phyloP scores from a whole-genome alignment of 2,329 filamentous ascomycete genomes.

The Chaetomiaceae sp. region DNA sequence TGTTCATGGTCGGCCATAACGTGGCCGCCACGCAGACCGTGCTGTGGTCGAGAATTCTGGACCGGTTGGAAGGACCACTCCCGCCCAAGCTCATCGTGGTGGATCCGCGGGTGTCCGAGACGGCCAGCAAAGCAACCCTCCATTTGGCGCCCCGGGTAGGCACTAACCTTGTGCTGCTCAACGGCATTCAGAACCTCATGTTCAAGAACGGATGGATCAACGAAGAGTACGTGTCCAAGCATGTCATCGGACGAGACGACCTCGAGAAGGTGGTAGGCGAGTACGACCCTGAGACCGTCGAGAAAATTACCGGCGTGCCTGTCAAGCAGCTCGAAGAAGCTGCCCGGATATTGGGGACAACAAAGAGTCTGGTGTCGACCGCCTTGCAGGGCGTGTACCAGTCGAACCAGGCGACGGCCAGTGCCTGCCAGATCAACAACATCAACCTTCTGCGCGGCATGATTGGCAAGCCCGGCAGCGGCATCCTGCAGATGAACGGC shows the following conservation, averaged over 20 bases:
- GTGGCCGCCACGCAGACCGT: constrained; percentile 33
- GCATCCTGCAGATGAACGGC: constrained; percentile 35
- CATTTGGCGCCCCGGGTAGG: constrained; percentile 31
- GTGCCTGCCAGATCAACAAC: constrained; percentile 36
- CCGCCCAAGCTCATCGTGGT: constrained; percentile 33
- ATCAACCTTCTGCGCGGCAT: constrained; percentile 33
- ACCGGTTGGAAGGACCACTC: constrained; percentile 30
- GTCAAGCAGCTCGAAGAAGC: constrained; percentile 26
- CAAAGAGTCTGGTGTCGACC: constrained; percentile 30
- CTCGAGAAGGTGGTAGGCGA: constrained; percentile 26
- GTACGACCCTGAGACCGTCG: constrained; percentile 30
- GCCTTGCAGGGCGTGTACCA: constrained; percentile 36
- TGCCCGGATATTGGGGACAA: constrained; percentile 30
- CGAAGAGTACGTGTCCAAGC: constrained; percentile 26
- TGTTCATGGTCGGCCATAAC: constrained; percentile 35
- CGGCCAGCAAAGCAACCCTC: constrained; percentile 30
- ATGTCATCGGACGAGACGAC: constrained; percentile 27
- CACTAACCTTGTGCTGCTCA: constrained; percentile 33
- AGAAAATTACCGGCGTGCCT: constrained; percentile 32
- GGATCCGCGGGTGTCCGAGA: constrained; percentile 31
- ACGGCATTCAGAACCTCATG: constrained; percentile 33
- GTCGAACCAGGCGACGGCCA: constrained; percentile 35
- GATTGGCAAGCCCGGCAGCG: constrained; percentile 31
- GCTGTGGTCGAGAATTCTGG: constrained; percentile 32
- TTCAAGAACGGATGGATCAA: constrained; percentile 33